A percentile compares a stretch with the other conserved stretches of the same genome.
These are phyloP conservation scores for Dacryopinax spathularia DNA, from an alignment of 768 basidiomycete genomes.

Conservation along the genomic window DNA sequence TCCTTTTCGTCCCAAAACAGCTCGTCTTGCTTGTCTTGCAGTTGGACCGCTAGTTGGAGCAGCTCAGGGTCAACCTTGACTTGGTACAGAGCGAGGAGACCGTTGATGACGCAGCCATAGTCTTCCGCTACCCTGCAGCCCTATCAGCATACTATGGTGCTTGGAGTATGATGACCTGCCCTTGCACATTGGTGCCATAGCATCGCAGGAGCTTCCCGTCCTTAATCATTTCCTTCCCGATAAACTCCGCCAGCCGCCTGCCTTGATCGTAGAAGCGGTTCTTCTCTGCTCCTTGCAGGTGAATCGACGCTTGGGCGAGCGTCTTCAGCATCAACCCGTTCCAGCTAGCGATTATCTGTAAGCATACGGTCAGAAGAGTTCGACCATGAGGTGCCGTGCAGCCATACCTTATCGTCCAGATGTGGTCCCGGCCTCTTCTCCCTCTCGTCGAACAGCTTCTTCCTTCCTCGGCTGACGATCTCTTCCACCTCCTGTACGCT, in stretches of 20 bases:
- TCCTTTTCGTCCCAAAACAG: slow-evolving; percentile 27
- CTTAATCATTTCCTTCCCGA: background rate
- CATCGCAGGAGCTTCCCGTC: background rate
- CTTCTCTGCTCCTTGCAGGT: slow-evolving; percentile 6
- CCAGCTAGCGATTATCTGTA: slow-evolving; percentile 26
- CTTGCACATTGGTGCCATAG: background rate
- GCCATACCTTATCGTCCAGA: slow-evolving; percentile 30
- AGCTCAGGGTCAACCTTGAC: slow-evolving; percentile 25
- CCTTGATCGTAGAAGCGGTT: background rate
- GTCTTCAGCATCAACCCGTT: slow-evolving; percentile 29
- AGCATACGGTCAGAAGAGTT: too few species aligned
- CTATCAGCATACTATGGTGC: background rate
- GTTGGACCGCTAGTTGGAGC: slow-evolving; percentile 22
- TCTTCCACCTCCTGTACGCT: slow-evolving; percentile 15
- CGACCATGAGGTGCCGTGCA: too few species aligned
- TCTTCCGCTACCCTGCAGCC: slow-evolving; percentile 20
- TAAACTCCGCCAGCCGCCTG: background rate
- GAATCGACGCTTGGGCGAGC: slow-evolving; percentile 14
- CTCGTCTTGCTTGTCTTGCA: slow-evolving; percentile 29
- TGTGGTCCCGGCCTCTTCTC: slow-evolving; percentile 28
- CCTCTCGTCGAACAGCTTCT: slow-evolving; percentile 20
- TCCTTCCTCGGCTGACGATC: slow-evolving; percentile 14
- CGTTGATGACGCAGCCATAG: slow-evolving; percentile 27
- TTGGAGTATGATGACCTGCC: background rate
- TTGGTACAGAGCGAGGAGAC: slow-evolving; percentile 28